Conservation (phyloP, 75 land plant genomes). For the Gnetum montanum region DNA sequence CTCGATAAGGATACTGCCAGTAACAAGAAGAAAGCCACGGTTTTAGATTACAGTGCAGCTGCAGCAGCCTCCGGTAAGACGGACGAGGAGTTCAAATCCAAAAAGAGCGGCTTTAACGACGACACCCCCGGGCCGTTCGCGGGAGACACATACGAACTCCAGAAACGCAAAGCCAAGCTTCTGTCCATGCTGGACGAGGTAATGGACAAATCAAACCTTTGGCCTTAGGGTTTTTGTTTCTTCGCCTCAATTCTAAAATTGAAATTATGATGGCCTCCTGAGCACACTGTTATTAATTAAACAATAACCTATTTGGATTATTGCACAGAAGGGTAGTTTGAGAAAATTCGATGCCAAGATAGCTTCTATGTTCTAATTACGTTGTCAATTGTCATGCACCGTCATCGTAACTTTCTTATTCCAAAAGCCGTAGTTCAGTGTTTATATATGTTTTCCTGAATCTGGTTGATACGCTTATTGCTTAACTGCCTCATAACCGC, state of each 20-base stretch:
- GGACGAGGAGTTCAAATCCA: too few species aligned
- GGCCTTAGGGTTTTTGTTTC: neutral
- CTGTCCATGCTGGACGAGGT: conserved; percentile 86
- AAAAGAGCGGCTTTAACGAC: neutral
- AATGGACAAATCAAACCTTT: conserved; percentile 1
- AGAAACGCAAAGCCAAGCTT: conserved; percentile 66
- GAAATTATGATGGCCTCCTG: neutral
- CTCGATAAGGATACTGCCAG: conserved; percentile 7
- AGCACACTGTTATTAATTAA: neutral
- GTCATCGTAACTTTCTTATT: neutral
- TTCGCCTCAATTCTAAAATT: neutral
- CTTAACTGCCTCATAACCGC: too few species aligned
- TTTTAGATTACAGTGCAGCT: neutral
- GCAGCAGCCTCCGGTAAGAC: neutral
- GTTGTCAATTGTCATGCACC: neutral
- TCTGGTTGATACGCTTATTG: too few species aligned
- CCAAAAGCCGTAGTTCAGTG: neutral
- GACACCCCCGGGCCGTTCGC: conserved; percentile 26
- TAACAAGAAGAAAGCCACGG: neutral
- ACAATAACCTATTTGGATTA: neutral
- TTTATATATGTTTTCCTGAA: too few species aligned
- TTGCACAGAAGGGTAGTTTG: conserved; percentile 6
- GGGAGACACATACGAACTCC: conserved; percentile 58
- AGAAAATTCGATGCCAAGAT: conserved; percentile 1
- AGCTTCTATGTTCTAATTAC: neutral